phyloP scores from a whole-genome alignment of 257 asterid genomes.

The Voacanga thouarsii region DNA sequence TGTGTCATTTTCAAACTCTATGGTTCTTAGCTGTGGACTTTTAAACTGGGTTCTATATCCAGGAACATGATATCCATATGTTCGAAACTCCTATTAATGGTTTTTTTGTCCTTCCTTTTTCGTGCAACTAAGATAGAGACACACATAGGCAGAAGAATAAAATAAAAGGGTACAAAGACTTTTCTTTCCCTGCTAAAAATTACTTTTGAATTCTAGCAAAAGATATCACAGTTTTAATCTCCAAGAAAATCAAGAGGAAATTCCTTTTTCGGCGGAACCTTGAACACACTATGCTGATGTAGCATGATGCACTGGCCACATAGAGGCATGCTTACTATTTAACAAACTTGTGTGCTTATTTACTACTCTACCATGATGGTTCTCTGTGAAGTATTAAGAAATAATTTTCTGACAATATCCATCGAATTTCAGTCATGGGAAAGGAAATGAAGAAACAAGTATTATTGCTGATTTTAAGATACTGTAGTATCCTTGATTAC shows the following conservation, averaged over 20 bases:
- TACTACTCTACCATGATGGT: neutral
- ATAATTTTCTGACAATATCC: neutral
- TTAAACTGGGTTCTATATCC: neutral
- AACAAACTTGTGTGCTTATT: neutral
- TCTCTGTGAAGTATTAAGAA: neutral
- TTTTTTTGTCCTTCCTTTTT: neutral
- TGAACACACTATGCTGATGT: neutral
- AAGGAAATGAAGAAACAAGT: neutral
- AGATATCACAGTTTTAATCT: neutral
- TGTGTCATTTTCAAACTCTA: neutral
- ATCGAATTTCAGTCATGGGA: neutral
- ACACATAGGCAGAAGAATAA: no score
- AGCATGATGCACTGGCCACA: neutral
- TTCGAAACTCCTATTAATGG: neutral
- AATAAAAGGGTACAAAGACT: neutral
- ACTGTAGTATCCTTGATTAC: no score
- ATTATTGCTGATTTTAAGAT: neutral
- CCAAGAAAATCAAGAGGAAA: neutral
- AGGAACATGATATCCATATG: neutral
- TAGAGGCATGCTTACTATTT: neutral
- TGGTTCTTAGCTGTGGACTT: neutral
- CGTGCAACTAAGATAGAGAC: neutral
- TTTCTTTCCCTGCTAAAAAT: neutral
- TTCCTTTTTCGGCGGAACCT: neutral
- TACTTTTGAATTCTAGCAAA: neutral